Base-by-base conservation (phyloP, 2,329 filamentous ascomycete genomes). In the Talaromyces sp. region DNA sequence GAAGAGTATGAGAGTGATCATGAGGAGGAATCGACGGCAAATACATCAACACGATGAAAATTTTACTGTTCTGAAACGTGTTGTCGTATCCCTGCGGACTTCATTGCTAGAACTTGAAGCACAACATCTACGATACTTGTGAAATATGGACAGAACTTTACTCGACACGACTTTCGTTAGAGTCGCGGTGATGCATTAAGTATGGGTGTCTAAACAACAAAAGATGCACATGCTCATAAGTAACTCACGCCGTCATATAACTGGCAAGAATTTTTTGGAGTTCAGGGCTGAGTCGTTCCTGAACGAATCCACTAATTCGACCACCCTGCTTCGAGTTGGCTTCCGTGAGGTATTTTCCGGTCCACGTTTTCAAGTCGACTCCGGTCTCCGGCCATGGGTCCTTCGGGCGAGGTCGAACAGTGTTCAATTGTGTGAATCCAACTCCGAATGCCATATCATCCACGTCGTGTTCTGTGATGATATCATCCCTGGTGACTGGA, bases 381-480 rank as follows among this genome's bases (percentile, higher is more conserved):
- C 87, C 85, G 15, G 97, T 88, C 67, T 97, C 90, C 0, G 93
- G 90, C 82, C 93, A 98, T 22, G 93, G 90, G 75, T 98, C 95
- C 61, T 84, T 85, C 1, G 86, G 80, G 3, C 87, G 82, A 66
- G 88, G 88, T 76, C 90, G 92, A 81, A 94, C 95, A 0, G 94
- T 97, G 80, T 94, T 96, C 68, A 99, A 85, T 37, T 91, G 89
- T 0, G 95, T 98, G 79, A 96, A 99, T 9, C 93, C 94, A 69
- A 97, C 89, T 31, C 95, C 95, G 73, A 99, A 99, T 33, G 92
- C 90, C 70, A 97, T 88, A 75, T 99, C 95, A 72, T 99, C 95
- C 31, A 97, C 91, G 72, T 98, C 94, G 3, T 92, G 89, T 75
- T 98, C 95, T 11, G 88, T 86, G 68, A 96, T 89, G 60, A 91